These are phyloP conservation scores for Hirschfeldia incana DNA, from an alignment of 345 rosid genomes.

Conservation along the genomic window DNA sequence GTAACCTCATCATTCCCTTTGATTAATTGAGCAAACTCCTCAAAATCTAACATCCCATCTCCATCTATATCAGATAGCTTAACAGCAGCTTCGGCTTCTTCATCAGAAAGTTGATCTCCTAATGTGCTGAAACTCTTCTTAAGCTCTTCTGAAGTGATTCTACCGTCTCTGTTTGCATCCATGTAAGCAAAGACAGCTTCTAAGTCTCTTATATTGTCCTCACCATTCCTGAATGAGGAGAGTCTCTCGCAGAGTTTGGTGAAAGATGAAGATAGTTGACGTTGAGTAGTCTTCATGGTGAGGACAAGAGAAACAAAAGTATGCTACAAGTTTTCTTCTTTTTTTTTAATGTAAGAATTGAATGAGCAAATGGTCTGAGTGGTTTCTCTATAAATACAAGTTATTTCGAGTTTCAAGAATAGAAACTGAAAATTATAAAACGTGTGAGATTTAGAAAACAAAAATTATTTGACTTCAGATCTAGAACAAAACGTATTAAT, in stretches of 20 bases:
- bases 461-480: conserved; percentile 15
- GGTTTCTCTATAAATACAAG: conserved; percentile 9
- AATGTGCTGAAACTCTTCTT: conserved; percentile 46
- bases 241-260: conserved; percentile 17
- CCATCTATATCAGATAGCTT: conserved; percentile 55
- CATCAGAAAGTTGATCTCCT: conserved; percentile 53
- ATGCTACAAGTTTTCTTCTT: not conserved
- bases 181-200: conserved; percentile 53
- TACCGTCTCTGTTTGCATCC: conserved; percentile 65
- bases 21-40: conserved; percentile 59
- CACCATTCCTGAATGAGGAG: conserved; percentile 5
- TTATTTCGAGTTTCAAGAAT: conserved; percentile 1
- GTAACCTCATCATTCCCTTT: conserved; percentile 36
- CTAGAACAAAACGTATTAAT: conserved; percentile 11
- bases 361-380: conserved; percentile 22
- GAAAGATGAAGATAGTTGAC: conserved; percentile 36
- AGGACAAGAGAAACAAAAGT: not conserved
- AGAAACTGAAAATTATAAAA: conserved; percentile 12
- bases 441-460: conserved; percentile 25
- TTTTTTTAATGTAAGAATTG: not conserved
- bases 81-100: conserved; percentile 57
- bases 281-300: conserved; percentile 34
- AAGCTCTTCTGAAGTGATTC: conserved; percentile 54
- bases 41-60: conserved; percentile 59
- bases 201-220: conserved; percentile 28